Evolutionary conservation across 2,329 filamentous ascomycete genomes (phyloP).

Genomic region (Cordyceps cicadae): DNA sequence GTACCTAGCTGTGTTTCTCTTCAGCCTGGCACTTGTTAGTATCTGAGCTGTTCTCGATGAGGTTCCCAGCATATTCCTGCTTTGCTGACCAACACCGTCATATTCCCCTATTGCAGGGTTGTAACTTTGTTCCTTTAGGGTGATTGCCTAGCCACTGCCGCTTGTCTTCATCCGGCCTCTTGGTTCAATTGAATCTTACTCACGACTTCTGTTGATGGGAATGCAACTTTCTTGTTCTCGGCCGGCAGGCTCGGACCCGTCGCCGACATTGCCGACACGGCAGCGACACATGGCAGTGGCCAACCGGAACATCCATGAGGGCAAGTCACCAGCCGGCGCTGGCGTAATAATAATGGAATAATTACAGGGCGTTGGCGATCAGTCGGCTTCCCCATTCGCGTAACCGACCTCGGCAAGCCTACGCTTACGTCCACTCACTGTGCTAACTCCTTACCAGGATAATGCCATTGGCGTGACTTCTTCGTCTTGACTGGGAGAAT

Average conservation of each 20-base stretch:
- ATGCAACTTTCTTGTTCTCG: neutral
- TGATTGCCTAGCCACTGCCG: too few species aligned
- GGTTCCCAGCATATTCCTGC: too few species aligned
- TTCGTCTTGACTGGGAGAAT: neutral
- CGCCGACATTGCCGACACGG: neutral
- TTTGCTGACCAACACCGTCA: too few species aligned
- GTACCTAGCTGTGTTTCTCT: too few species aligned
- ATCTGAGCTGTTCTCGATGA: too few species aligned
- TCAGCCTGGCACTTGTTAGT: too few species aligned
- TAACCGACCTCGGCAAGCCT: neutral
- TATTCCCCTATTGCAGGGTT: too few species aligned
- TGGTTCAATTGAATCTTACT: too few species aligned
- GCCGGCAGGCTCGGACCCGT: neutral
- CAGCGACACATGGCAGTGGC: neutral
- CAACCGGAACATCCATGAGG: neutral
- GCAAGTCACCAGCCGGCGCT: neutral
- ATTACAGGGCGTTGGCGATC: neutral
- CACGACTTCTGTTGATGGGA: neutral
- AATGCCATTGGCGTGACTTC: neutral
- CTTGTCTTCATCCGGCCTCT: neutral
- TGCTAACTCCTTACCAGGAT: neutral
- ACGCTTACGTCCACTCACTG: too few species aligned
- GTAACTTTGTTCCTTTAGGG: too few species aligned
- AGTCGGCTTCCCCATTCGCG: neutral
- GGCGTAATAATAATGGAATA: neutral